Evolutionary conservation across 2,329 filamentous ascomycete species (phyloP).

Genomic region (Magnaporthiopsis rhizophila): DNA sequence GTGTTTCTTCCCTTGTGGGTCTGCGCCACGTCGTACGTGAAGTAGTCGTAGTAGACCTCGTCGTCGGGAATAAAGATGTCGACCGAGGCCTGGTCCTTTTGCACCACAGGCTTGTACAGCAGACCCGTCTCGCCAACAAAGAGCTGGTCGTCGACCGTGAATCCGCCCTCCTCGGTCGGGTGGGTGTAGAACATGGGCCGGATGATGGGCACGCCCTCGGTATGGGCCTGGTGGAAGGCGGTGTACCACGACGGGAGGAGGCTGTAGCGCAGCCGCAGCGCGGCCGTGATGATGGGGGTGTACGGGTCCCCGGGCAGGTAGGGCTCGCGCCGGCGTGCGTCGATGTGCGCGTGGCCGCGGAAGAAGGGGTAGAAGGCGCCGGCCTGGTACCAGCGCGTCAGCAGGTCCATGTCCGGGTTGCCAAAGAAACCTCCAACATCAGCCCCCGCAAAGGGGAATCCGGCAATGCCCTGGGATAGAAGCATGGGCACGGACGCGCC

Average conservation of each 20-base stretch:
- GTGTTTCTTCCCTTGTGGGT: conserved; percentile 63
- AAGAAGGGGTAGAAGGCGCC: conserved; percentile 98
- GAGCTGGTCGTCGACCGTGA: conserved; percentile 84
- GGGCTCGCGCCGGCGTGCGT: conserved; percentile 87
- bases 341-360: conserved; percentile 94
- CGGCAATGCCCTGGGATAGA: conserved; percentile 82
- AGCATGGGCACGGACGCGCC: conserved; percentile 90
- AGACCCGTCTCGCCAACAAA: conserved; percentile 85
- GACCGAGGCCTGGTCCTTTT: conserved; percentile 62
- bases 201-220: conserved; percentile 77
- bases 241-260: conserved; percentile 95
- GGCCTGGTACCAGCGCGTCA: conserved; percentile 92
- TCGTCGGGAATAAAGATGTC: conserved; percentile 84
- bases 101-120: conserved; percentile 84
- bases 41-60: conserved; percentile 93
- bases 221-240: conserved; percentile 82
- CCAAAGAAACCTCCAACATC: conserved; percentile 98
- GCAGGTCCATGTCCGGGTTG: conserved; percentile 85
- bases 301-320: conserved; percentile 83
- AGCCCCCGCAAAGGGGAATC: conserved; percentile 88
- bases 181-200: conserved; percentile 91
- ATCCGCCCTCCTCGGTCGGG: conserved; percentile 77
- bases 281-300: conserved; percentile 76
- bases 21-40: conserved; percentile 68
- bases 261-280: conserved; percentile 79